phyloP scores from a whole-genome alignment of 2,329 filamentous ascomycete species.

The Cladosporium velox region DNA sequence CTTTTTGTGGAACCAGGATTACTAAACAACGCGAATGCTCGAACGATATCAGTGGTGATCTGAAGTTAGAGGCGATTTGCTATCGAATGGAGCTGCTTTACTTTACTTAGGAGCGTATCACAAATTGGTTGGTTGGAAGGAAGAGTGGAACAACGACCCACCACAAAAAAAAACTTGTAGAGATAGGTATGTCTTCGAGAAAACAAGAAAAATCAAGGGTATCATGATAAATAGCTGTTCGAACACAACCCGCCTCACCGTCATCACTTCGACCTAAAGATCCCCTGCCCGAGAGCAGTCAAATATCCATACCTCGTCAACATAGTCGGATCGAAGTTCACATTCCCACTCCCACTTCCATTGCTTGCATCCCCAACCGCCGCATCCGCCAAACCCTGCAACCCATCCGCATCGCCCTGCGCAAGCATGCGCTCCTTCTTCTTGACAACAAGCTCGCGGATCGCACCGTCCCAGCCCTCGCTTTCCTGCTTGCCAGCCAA shows the following conservation, averaged over 20 bases:
- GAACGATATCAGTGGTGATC: background rate
- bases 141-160: no score
- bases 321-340: slow-evolving; percentile 40
- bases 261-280: slow-evolving; percentile 31
- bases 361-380: slow-evolving; percentile 29
- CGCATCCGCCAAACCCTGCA: slow-evolving; percentile 63
- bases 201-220: slow-evolving; percentile 5
- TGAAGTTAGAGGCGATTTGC: background rate
- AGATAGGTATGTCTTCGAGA: background rate
- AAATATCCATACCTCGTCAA: slow-evolving; percentile 44
- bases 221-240: slow-evolving; percentile 14
- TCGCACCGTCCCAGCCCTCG: slow-evolving; percentile 60
- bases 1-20: background rate
- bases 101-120: no score
- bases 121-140: no score
- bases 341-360: slow-evolving; percentile 15
- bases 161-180: background rate
- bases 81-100: background rate
- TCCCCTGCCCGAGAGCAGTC: slow-evolving; percentile 40
- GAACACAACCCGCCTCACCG: background rate
- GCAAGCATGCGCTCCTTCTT: slow-evolving; percentile 44
- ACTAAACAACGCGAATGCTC: background rate
- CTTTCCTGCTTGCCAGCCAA: slow-evolving; percentile 45
- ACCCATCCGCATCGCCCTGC: slow-evolving; percentile 40
- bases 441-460: slow-evolving; percentile 53